Evolutionary conservation across 106 monocot species (phyloP).

Genomic region (Allium sativum): DNA sequence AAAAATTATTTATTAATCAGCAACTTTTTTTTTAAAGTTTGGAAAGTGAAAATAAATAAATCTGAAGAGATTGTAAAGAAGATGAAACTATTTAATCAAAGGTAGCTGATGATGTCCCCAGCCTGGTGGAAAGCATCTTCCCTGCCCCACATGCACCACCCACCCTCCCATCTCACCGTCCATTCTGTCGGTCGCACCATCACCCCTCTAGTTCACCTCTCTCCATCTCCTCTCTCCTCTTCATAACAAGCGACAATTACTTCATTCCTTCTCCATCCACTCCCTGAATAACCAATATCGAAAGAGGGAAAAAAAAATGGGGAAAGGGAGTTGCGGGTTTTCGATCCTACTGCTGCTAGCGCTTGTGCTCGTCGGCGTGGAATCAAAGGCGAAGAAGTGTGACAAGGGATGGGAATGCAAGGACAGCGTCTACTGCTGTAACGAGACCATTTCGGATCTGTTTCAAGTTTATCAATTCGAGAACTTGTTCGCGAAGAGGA

Average conservation of each 20-base stretch:
- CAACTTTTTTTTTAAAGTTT: too few relatives aligned
- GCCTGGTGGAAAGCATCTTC: background rate
- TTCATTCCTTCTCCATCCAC: constrained; percentile 1
- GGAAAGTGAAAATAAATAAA: too few relatives aligned
- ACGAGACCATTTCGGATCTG: constrained; percentile 73
- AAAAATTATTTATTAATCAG: too few relatives aligned
- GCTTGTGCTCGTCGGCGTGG: background rate
- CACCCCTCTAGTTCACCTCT: background rate
- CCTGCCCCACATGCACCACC: background rate
- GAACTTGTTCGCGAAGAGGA: constrained; percentile 87
- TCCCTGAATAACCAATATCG: background rate
- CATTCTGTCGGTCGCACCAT: constrained; percentile 3
- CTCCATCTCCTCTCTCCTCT: background rate
- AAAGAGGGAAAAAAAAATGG: background rate
- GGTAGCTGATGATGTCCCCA: background rate
- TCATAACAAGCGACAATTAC: constrained; percentile 31
- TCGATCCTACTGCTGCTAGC: constrained; percentile 5
- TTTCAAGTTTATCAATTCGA: constrained; percentile 96
- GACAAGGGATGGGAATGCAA: constrained; percentile 96
- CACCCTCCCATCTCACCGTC: background rate
- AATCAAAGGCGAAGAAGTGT: constrained; percentile 56
- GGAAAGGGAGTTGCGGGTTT: background rate
- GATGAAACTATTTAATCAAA: too few relatives aligned
- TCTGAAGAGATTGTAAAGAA: too few relatives aligned
- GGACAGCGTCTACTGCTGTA: constrained; percentile 74